Conservation (phyloP, 192 early-diverging fungal species). For the Lobosporangium transversale region DNA sequence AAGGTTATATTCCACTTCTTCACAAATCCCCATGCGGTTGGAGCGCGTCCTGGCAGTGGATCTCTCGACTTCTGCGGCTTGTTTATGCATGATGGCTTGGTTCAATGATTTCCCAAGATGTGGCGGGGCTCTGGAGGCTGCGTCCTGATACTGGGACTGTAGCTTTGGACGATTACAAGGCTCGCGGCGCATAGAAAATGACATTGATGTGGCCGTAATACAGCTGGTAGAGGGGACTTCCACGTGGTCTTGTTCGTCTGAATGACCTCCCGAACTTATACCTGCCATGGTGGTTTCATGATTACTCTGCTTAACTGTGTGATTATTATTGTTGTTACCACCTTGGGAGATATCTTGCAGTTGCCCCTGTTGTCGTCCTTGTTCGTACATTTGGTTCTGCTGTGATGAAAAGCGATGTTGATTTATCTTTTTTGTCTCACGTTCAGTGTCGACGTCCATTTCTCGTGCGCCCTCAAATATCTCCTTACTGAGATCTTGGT, state of each 20-base stretch:
- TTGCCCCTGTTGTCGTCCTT: not conserved
- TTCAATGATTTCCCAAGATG: no score
- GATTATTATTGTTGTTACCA: constrained; percentile 5
- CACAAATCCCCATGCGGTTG: not conserved
- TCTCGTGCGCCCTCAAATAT: constrained; percentile 18
- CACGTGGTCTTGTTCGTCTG: constrained; percentile 48
- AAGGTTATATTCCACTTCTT: constrained; percentile 16
- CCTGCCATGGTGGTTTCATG: constrained; percentile 51
- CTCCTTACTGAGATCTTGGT: constrained; percentile 17
- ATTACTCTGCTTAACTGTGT: constrained; percentile 38
- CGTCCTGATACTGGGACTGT: constrained; percentile 14
- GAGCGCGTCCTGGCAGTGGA: not conserved
- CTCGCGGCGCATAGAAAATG: constrained; percentile 40
- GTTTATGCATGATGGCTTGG: not conserved
- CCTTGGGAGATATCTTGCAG: not conserved
- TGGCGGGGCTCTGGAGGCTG: no score
- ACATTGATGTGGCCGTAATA: constrained; percentile 39
- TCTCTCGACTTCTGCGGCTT: not conserved
- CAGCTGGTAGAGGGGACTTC: constrained; percentile 48
- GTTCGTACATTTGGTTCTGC: not conserved
- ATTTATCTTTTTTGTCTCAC: not conserved
- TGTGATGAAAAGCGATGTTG: not conserved
- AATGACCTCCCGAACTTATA: constrained; percentile 39
- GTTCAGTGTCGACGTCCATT: constrained; percentile 11
- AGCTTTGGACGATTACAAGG: constrained; percentile 7